phyloP scores from a whole-genome alignment of 2,329 filamentous ascomycete genomes.

The Aspergillus niger region DNA sequence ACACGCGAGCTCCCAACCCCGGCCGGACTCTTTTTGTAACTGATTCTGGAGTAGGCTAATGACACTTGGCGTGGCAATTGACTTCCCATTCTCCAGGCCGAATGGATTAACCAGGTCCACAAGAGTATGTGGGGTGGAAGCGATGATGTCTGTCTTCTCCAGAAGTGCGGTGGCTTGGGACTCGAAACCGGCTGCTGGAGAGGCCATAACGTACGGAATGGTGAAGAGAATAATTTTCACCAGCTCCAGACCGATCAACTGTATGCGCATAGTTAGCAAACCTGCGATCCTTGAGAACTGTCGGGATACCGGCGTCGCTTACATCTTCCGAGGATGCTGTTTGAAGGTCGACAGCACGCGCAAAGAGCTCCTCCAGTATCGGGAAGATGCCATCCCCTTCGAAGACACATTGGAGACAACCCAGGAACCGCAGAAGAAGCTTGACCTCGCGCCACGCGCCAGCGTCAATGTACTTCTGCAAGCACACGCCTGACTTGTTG shows the following conservation, averaged over 20 bases:
- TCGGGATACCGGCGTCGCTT: constrained; percentile 42
- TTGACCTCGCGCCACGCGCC: constrained; percentile 92
- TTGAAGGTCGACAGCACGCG: constrained; percentile 86
- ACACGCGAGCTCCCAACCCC: constrained; percentile 72
- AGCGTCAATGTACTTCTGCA: constrained; percentile 67
- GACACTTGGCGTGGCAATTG: constrained; percentile 67
- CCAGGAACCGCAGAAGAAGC: constrained; percentile 83
- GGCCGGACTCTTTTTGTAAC: constrained; percentile 72
- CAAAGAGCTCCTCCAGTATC: constrained; percentile 86
- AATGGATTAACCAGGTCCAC: constrained; percentile 88
- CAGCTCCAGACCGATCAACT: constrained; percentile 73
- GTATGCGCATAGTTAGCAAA: constrained; percentile 24
- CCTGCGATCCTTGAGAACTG: background rate
- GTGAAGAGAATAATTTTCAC: constrained; percentile 96
- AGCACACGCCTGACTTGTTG: constrained; percentile 58
- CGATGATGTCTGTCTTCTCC: constrained; percentile 93
- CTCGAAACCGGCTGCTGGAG: constrained; percentile 68
- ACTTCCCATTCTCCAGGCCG: constrained; percentile 61
- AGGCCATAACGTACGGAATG: constrained; percentile 83
- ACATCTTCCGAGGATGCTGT: constrained; percentile 92
- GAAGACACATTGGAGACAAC: constrained; percentile 77
- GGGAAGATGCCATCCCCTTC: constrained; percentile 84
- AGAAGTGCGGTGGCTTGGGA: constrained; percentile 76
- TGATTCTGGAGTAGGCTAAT: constrained; percentile 84
- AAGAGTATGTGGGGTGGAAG: constrained; percentile 80